Percentiles rank a stretch among this genome's conserved stretches.
Conservation (phyloP, 192 early-diverging fungal genomes). For the Coemansia brasiliensis region DNA sequence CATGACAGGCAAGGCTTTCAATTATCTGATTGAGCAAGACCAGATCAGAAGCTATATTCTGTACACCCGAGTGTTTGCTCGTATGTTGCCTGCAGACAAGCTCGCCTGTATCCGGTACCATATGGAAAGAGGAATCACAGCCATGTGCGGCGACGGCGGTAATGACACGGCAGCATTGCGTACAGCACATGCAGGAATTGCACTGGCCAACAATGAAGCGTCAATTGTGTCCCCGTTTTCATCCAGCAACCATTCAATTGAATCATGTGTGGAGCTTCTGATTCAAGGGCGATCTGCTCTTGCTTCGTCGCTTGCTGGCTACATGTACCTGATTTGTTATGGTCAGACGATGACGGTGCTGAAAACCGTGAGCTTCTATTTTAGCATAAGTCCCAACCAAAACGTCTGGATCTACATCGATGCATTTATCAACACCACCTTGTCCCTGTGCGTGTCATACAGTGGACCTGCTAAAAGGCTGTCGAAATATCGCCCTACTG, state of each 20-base stretch:
- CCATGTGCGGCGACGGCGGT: slow-evolving; percentile 88
- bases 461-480: slow-evolving; percentile 61
- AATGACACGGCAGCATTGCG: slow-evolving; percentile 84
- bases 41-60: slow-evolving; percentile 59
- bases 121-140: slow-evolving; percentile 77
- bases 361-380: slow-evolving; percentile 73
- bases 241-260: slow-evolving; percentile 60
- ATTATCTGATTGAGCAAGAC: slow-evolving; percentile 43
- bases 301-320: slow-evolving; percentile 75
- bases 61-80: slow-evolving; percentile 73
- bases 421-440: slow-evolving; percentile 62
- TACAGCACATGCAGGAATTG: slow-evolving; percentile 78
- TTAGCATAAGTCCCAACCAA: slow-evolving; percentile 67
- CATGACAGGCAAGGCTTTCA: slow-evolving; percentile 70
- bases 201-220: slow-evolving; percentile 77
- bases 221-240: slow-evolving; percentile 87
- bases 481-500: slow-evolving; percentile 67
- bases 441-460: slow-evolving; percentile 72
- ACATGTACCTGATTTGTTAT: slow-evolving; percentile 78
- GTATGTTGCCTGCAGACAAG: slow-evolving; percentile 81
- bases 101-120: slow-evolving; percentile 69
- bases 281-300: slow-evolving; percentile 73
- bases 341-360: slow-evolving; percentile 69
- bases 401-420: slow-evolving; percentile 78
- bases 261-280: slow-evolving; percentile 71